Percentiles rank a stretch among this genome's conserved stretches.
phyloP scores from a whole-genome alignment of 2,329 filamentous ascomycete species.

The Scolecobasidium constrictum region DNA sequence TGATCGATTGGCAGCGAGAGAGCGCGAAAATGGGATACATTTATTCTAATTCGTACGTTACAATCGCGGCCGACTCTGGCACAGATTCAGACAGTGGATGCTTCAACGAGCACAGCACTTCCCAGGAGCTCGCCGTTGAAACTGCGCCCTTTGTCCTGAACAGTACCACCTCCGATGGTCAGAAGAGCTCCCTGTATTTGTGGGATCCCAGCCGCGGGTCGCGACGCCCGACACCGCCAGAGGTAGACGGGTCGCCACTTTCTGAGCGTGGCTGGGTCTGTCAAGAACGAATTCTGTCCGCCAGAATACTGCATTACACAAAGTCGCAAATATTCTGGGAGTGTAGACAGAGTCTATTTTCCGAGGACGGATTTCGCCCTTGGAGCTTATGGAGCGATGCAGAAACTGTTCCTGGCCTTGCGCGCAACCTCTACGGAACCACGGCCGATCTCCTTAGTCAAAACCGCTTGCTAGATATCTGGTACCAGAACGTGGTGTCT shows the following conservation, averaged over 20 bases:
- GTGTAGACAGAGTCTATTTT: slow-evolving; percentile 6
- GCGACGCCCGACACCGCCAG: slow-evolving; percentile 7
- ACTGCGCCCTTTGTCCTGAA: slow-evolving; percentile 5
- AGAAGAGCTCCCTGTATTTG: slow-evolving; percentile 1
- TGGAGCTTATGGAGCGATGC: slow-evolving; percentile 9
- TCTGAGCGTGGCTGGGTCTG: slow-evolving; percentile 10
- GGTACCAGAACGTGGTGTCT: slow-evolving; percentile 9
- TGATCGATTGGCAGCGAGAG: slow-evolving; percentile 12
- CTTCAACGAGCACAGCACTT: slow-evolving; percentile 8
- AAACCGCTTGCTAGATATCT: slow-evolving; percentile 7
- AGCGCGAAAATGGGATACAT: slow-evolving; percentile 12
- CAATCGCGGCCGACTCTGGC: slow-evolving; percentile 12
- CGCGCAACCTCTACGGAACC: slow-evolving; percentile 9
- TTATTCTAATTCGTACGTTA: slow-evolving; percentile 12
- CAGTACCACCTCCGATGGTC: slow-evolving; percentile 1
- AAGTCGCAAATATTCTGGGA: slow-evolving; percentile 11
- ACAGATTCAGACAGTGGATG: slow-evolving; percentile 9
- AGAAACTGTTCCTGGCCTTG: slow-evolving; percentile 6
- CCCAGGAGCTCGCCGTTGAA: slow-evolving; percentile 9
- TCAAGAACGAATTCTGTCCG: slow-evolving; percentile 11
- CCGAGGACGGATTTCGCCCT: slow-evolving; percentile 10
- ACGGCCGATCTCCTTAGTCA: background rate
- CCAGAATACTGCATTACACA: slow-evolving; percentile 11
- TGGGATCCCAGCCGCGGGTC: slow-evolving; percentile 10
- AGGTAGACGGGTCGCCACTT: slow-evolving; percentile 9